Conservation (phyloP, 805 yeast species). For the Pichia gijzeniarum region DNA sequence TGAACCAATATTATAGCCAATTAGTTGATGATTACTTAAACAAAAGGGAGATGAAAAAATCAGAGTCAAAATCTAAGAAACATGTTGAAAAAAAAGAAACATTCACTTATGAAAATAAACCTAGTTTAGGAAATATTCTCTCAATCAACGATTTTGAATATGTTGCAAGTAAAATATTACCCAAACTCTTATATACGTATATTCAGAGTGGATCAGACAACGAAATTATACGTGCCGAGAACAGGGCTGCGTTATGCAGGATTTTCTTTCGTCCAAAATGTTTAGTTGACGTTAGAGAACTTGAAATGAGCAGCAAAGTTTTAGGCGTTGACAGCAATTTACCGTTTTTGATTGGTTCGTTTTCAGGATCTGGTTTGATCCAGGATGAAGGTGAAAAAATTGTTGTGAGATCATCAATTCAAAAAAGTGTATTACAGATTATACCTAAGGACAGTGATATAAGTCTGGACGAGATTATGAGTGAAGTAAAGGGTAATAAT, state of each 20-base stretch:
- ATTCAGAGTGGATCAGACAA: constrained; percentile 85
- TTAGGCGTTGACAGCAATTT: constrained; percentile 55
- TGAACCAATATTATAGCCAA: constrained; percentile 15
- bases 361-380: constrained; percentile 81
- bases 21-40: constrained; percentile 11
- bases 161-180: constrained; percentile 69
- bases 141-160: constrained; percentile 80
- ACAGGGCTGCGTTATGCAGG: constrained; percentile 77
- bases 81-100: constrained; percentile 19
- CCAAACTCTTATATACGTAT: constrained; percentile 78
- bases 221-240: constrained; percentile 78
- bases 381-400: constrained; percentile 82
- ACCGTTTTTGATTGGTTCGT: constrained; percentile 87
- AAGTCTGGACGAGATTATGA: constrained; percentile 68
- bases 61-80: constrained; percentile 28
- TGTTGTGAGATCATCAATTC: constrained; percentile 67
- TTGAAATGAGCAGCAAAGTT: constrained; percentile 57
- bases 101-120: constrained; percentile 41
- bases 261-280: constrained; percentile 80
- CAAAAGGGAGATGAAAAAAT: constrained; percentile 6
- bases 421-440: constrained; percentile 66
- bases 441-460: constrained; percentile 82
- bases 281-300: constrained; percentile 64
- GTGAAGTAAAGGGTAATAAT: constrained; percentile 45
- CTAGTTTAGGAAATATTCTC: constrained; percentile 59